Percentiles rank a stretch among this genome's conserved stretches.
Conservation (phyloP, 2,329 filamentous ascomycete species). For the Diaporthe aspalathi region DNA sequence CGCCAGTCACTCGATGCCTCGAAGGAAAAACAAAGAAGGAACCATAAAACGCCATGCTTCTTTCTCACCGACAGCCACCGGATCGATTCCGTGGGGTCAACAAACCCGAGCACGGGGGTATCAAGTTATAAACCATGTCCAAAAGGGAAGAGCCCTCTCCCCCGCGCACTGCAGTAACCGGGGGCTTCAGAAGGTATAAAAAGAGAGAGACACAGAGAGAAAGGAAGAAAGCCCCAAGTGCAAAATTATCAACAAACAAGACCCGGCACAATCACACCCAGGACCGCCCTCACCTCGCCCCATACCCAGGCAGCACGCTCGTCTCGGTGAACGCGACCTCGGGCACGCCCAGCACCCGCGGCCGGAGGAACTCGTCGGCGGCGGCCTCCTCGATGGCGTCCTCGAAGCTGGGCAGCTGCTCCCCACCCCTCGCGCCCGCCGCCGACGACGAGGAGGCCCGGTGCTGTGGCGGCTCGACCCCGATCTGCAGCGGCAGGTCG, state of each 20-base stretch:
- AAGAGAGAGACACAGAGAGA: no score
- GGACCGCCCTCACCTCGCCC: neutral
- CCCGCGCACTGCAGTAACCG: no score
- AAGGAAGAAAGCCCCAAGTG: neutral
- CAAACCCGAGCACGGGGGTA: conserved; percentile 28
- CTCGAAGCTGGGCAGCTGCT: conserved; percentile 62
- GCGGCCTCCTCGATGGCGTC: conserved; percentile 59
- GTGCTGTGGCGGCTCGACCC: conserved; percentile 52
- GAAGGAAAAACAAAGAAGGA: neutral
- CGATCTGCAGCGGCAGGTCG: conserved; percentile 63
- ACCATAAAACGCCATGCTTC: conserved; percentile 22
- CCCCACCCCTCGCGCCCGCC: conserved; percentile 11
- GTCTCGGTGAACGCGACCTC: conserved; percentile 40
- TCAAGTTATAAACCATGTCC: neutral
- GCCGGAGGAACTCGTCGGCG: conserved; percentile 56
- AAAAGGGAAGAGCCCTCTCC: no score
- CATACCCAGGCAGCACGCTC: conserved; percentile 46
- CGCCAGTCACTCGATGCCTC: neutral
- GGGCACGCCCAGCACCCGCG: conserved; percentile 54
- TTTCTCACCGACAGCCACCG: conserved; percentile 14
- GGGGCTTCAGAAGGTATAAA: no score
- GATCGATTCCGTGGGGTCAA: conserved; percentile 19
- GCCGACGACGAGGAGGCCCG: conserved; percentile 44
- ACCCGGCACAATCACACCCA: neutral
- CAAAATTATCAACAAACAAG: neutral